Conservation (phyloP, 2,329 filamentous ascomycete genomes). For the Arthrobotrys entomopaga region DNA sequence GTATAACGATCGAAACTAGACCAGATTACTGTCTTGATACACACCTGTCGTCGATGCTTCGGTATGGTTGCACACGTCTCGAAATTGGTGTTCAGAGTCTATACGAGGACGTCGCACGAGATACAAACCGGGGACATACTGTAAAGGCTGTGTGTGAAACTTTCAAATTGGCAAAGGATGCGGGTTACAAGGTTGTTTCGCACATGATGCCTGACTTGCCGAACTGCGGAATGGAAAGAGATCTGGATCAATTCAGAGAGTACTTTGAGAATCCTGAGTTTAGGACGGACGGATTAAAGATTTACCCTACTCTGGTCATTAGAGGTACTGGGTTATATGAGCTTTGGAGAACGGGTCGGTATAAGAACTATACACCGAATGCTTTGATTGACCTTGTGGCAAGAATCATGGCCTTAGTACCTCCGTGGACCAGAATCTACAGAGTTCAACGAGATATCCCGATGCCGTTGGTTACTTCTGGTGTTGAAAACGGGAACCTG, state of each 20-base stretch:
- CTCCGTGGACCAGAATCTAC: conserved; percentile 98
- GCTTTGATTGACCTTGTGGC: conserved; percentile 94
- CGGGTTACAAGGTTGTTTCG: conserved; percentile 97
- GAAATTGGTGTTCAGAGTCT: conserved; percentile 96
- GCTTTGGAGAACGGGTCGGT: conserved; percentile 93
- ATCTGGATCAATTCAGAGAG: conserved; percentile 94
- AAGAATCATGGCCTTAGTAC: conserved; percentile 91
- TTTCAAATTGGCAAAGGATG: conserved; percentile 96
- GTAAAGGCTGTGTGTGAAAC: conserved; percentile 95
- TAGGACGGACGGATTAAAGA: conserved; percentile 95
- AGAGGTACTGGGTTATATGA: conserved; percentile 96
- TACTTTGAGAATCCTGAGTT: conserved; percentile 98
- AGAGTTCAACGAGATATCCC: conserved; percentile 98
- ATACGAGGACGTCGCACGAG: conserved; percentile 97
- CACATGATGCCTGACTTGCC: conserved; percentile 99
- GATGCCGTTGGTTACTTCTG: conserved; percentile 99
- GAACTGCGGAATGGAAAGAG: conserved; percentile 97
- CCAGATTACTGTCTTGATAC: conserved; percentile 96
- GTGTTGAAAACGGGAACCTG: conserved; percentile 96
- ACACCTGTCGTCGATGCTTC: conserved; percentile 94
- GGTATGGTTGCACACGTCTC: conserved; percentile 95
- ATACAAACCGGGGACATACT: conserved; percentile 96
- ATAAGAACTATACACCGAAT: conserved; percentile 99
- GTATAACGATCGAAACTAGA: conserved; percentile 96
- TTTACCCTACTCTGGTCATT: conserved; percentile 97